These are phyloP conservation scores for Hypoxylon fragiforme DNA, from an alignment of 495 filamentous ascomycete species.

Conservation along the genomic window DNA sequence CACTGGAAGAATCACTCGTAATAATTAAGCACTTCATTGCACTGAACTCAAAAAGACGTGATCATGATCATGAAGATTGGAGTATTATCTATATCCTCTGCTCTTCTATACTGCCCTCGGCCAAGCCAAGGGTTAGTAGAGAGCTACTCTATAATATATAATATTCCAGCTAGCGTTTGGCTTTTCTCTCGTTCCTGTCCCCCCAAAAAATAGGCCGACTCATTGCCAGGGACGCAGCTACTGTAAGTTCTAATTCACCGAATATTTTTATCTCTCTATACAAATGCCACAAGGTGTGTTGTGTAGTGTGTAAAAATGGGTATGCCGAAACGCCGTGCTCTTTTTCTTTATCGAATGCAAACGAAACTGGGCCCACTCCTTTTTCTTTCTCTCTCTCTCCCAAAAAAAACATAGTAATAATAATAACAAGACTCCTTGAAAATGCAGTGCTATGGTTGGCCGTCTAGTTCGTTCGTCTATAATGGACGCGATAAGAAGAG, in stretches of 20 bases:
- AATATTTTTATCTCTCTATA: too few relatives aligned
- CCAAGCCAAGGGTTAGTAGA: too few relatives aligned
- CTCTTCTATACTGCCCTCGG: too few relatives aligned
- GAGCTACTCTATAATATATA: too few relatives aligned
- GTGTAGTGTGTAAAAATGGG: constrained; percentile 24
- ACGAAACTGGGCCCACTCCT: constrained; percentile 14
- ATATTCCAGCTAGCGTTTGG: too few relatives aligned
- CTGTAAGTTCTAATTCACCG: constrained; percentile 11
- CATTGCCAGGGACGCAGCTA: background rate
- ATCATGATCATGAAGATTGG: constrained; percentile 1
- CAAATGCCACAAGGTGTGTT: too few relatives aligned
- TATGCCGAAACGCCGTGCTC: constrained; percentile 44
- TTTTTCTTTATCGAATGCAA: constrained; percentile 24
- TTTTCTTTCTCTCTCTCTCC: too few relatives aligned
- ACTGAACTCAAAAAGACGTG: background rate
- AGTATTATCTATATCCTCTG: constrained; percentile 16
- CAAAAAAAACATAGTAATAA: too few relatives aligned
- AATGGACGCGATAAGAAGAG: background rate
- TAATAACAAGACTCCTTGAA: constrained; percentile 31
- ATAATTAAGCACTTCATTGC: too few relatives aligned
- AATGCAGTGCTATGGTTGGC: constrained; percentile 27
- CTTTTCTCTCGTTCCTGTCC: too few relatives aligned
- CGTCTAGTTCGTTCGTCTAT: constrained; percentile 21
- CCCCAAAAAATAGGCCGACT: too few relatives aligned
- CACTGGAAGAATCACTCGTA: too few relatives aligned